Conservation (phyloP, 176 grass and related monocot genomes). For the Saccharum spontaneum region DNA sequence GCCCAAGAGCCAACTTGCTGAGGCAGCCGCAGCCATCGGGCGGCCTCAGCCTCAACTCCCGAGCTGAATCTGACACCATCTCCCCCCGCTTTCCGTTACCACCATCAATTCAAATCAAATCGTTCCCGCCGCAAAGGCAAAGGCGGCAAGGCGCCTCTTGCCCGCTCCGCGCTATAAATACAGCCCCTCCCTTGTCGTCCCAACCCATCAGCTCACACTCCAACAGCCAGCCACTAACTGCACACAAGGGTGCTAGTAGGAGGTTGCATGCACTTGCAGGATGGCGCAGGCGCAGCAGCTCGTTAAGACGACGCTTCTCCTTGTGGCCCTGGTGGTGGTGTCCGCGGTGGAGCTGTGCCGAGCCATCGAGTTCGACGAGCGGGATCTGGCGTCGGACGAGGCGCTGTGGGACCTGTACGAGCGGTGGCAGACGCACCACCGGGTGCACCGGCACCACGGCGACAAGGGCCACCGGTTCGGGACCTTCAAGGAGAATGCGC, state of each 20-base stretch:
- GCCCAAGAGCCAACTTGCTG: conserved; percentile 28
- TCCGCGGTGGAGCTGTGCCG: conserved; percentile 29
- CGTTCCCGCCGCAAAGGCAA: conserved; percentile 49
- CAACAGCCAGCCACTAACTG: neutral
- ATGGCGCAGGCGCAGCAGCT: conserved; percentile 41
- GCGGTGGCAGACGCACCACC: conserved; percentile 69
- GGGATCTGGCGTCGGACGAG: conserved; percentile 62
- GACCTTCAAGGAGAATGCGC: conserved; percentile 70
- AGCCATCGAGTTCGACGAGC: conserved; percentile 58
- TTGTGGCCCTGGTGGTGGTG: conserved; percentile 23
- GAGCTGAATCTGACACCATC: conserved; percentile 47
- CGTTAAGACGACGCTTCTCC: neutral
- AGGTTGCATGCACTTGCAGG: neutral
- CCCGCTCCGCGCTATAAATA: conserved; percentile 41
- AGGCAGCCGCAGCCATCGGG: neutral
- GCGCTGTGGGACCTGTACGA: conserved; percentile 72
- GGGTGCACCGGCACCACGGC: conserved; percentile 41
- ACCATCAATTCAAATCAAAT: conserved; percentile 40
- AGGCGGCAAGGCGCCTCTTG: neutral
- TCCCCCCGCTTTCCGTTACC: conserved; percentile 40
- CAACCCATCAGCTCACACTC: conserved; percentile 37
- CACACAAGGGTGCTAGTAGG: too few relatives aligned
- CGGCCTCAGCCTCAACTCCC: conserved; percentile 15
- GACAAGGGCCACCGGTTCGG: conserved; percentile 68
- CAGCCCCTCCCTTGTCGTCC: neutral